Conservation (phyloP, 1,284 basidiomycete species). For the Leccinum fallax region DNA sequence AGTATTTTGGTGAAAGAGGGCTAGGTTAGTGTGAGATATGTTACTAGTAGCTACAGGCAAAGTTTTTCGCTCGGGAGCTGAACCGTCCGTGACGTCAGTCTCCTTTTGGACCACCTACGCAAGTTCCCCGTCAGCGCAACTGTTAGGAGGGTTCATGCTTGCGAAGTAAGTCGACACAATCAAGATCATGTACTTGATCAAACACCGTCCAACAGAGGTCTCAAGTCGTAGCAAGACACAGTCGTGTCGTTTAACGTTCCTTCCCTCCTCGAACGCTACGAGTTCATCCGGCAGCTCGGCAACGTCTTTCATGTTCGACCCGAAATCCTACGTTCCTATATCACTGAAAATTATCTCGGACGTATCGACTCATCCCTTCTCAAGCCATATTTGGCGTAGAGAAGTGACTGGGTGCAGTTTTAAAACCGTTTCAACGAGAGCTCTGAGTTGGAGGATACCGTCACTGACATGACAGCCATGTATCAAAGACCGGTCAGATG, state of each 20-base stretch:
- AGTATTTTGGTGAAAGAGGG: too few relatives aligned
- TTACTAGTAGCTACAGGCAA: neutral
- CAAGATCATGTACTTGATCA: neutral
- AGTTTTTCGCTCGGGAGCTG: conserved; percentile 4
- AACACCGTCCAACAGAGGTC: conserved; percentile 61
- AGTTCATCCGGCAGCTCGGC: conserved; percentile 97
- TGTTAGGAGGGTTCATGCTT: conserved; percentile 88
- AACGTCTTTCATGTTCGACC: conserved; percentile 96
- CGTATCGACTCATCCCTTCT: conserved; percentile 88
- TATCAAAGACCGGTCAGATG: too few relatives aligned
- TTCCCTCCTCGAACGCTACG: conserved; percentile 91
- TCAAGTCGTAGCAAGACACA: conserved; percentile 95
- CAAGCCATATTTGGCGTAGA: conserved; percentile 88
- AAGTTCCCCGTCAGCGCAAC: conserved; percentile 97
- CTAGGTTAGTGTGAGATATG: too few relatives aligned
- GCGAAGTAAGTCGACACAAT: conserved; percentile 73
- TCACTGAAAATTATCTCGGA: conserved; percentile 89
- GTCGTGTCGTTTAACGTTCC: conserved; percentile 82
- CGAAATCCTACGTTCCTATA: conserved; percentile 90
- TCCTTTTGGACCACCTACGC: conserved; percentile 92
- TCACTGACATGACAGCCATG: conserved; percentile 44
- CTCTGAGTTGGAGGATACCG: conserved; percentile 46
- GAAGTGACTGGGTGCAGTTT: conserved; percentile 86
- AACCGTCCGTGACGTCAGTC: conserved; percentile 46
- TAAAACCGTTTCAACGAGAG: conserved; percentile 74